A percentile compares a stretch with the other conserved stretches of the same genome.
Conservation (phyloP, 257 asterid species). For the Ilex asprella region DNA sequence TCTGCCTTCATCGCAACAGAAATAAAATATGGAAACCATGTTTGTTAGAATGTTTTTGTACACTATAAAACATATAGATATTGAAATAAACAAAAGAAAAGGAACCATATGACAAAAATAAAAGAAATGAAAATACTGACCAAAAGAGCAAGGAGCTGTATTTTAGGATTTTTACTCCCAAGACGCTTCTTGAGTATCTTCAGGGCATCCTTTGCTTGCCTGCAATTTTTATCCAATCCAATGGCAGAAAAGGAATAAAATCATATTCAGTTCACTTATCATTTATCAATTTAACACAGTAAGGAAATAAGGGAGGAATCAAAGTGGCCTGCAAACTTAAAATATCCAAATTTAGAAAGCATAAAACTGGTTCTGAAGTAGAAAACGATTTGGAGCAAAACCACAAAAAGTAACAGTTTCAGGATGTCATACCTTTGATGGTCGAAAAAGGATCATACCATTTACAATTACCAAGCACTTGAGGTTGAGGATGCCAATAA, state of each 20-base stretch:
- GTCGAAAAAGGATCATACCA: no score
- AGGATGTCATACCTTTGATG: no score
- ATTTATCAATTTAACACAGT: no score
- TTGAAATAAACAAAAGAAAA: no score
- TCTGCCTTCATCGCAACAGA: background rate
- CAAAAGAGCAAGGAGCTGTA: constrained; percentile 78
- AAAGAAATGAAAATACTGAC: constrained; percentile 39
- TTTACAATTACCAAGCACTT: no score
- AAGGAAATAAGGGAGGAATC: background rate
- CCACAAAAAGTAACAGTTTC: no score
- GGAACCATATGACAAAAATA: background rate
- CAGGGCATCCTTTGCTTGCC: constrained; percentile 89
- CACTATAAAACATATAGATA: background rate
- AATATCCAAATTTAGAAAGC: background rate
- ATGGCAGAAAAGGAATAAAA: constrained; percentile 11
- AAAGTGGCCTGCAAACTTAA: background rate
- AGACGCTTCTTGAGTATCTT: constrained; percentile 85
- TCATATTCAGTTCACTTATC: background rate
- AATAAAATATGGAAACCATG: no score
- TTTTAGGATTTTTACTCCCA: constrained; percentile 76
- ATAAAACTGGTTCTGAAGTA: no score
- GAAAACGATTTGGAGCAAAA: no score
- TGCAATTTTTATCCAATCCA: constrained; percentile 27
- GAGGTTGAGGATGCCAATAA: no score
- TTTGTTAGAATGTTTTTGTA: no score